Evolutionary conservation across 164 flowering plant genomes (phyloP).

Genomic region (Vitis rupestris): DNA sequence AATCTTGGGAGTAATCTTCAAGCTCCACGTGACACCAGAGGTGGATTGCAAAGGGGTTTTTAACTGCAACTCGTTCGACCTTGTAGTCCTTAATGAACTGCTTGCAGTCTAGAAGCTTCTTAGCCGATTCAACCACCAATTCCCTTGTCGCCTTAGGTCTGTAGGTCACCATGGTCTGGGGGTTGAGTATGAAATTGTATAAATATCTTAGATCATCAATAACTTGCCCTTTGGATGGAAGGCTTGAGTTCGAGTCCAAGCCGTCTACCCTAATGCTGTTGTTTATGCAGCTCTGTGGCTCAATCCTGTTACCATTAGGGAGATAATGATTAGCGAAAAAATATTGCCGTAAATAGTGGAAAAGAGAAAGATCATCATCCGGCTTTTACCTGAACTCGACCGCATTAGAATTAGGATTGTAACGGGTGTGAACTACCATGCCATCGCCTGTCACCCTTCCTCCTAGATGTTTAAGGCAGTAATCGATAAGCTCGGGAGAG

Average conservation of each 20-base stretch:
- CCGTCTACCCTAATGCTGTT: neutral
- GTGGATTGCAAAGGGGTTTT: slow-evolving; percentile 8
- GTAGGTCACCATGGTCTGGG: slow-evolving; percentile 12
- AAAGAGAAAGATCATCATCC: neutral
- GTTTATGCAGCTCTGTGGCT: neutral
- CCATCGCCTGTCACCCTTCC: slow-evolving; percentile 21
- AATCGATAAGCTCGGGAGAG: slow-evolving; percentile 31
- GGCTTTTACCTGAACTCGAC: slow-evolving; percentile 28
- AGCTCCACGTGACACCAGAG: slow-evolving; percentile 33
- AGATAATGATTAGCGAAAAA: too few relatives aligned
- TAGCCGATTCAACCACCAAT: slow-evolving; percentile 18
- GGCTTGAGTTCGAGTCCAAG: slow-evolving; percentile 3
- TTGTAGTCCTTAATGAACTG: slow-evolving; percentile 35
- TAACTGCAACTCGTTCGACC: neutral
- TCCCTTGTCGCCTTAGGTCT: slow-evolving; percentile 16
- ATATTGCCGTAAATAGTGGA: too few relatives aligned
- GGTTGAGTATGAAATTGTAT: slow-evolving; percentile 23
- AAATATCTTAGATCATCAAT: slow-evolving; percentile 26
- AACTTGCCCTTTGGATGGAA: slow-evolving; percentile 23
- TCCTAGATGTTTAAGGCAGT: slow-evolving; percentile 31
- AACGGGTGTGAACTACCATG: slow-evolving; percentile 22
- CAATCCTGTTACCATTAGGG: slow-evolving; percentile 19
- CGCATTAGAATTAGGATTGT: slow-evolving; percentile 14
- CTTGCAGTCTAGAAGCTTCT: slow-evolving; percentile 36
- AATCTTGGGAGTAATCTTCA: slow-evolving; percentile 15